Conservation (phyloP, 345 rosid genomes). For the Streptanthus diversifolius region DNA sequence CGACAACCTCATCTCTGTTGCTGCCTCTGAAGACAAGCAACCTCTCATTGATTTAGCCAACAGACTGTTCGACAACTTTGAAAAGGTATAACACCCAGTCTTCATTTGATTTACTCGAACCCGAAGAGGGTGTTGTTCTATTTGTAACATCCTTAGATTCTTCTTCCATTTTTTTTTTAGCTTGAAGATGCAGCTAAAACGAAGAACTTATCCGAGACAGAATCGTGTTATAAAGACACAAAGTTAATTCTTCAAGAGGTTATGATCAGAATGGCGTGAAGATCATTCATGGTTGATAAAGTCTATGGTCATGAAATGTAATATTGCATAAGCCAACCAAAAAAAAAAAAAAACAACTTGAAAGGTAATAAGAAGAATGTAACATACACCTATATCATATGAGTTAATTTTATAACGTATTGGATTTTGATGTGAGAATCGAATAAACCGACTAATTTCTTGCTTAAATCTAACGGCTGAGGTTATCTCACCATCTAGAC, state of each 20-base stretch:
- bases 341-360: too few relatives aligned
- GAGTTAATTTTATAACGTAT: neutral
- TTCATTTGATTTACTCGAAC: neutral
- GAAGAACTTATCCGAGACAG: conserved; percentile 49
- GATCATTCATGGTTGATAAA: neutral
- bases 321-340: neutral
- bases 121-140: neutral
- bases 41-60: conserved; percentile 73
- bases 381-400: neutral
- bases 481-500: neutral
- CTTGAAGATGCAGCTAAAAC: conserved; percentile 67
- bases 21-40: conserved; percentile 52
- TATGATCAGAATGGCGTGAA: conserved; percentile 56
- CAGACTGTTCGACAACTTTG: conserved; percentile 73
- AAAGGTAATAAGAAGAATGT: neutral
- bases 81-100: conserved; percentile 43
- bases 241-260: conserved; percentile 62
- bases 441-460: neutral
- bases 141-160: neutral
- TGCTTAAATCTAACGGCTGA: neutral
- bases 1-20: conserved; percentile 75
- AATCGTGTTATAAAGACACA: conserved; percentile 52
- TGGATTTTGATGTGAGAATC: conserved; percentile 6
- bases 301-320: conserved; percentile 5
- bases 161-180: conserved; percentile 26